These are phyloP conservation scores for Agaricales sp. DNA, from an alignment of 1,284 basidiomycete genomes.

Conservation along the genomic window DNA sequence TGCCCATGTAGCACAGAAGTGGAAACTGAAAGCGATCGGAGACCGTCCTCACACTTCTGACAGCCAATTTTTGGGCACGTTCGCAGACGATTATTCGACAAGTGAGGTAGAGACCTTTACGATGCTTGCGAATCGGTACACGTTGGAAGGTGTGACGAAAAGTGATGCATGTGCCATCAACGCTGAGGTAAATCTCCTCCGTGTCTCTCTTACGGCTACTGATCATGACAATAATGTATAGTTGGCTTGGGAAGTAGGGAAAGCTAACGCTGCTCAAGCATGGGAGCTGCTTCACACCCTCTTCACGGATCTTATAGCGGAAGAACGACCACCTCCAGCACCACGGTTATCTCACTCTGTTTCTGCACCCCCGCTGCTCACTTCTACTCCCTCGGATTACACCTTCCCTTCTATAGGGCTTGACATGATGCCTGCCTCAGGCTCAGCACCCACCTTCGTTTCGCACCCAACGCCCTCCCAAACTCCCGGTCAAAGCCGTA, in stretches of 20 bases:
- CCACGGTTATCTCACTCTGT: not conserved
- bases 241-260: not conserved
- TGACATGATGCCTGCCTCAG: not conserved
- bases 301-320: not conserved
- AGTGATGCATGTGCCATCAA: constrained; percentile 44
- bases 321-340: not conserved
- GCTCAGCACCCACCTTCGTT: not conserved
- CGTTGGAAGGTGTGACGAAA: constrained; percentile 47
- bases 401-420: not conserved
- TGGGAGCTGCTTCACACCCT: not conserved
- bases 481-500: not conserved
- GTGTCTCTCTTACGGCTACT: not conserved
- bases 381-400: not conserved
- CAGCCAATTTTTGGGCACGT: constrained; percentile 47
- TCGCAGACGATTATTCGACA: constrained; percentile 22
- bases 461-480: not conserved
- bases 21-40: constrained; percentile 37
- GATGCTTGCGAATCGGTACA: constrained; percentile 58
- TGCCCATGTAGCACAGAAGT: constrained; percentile 23
- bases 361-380: not conserved
- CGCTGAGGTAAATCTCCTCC: constrained; percentile 34
- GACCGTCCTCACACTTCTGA: constrained; percentile 36
- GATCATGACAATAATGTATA: not conserved
- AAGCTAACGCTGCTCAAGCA: not conserved
- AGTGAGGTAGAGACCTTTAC: constrained; percentile 43